Conservation (phyloP, 2,329 filamentous ascomycete genomes). For the Cryoendolithus antarcticus region DNA sequence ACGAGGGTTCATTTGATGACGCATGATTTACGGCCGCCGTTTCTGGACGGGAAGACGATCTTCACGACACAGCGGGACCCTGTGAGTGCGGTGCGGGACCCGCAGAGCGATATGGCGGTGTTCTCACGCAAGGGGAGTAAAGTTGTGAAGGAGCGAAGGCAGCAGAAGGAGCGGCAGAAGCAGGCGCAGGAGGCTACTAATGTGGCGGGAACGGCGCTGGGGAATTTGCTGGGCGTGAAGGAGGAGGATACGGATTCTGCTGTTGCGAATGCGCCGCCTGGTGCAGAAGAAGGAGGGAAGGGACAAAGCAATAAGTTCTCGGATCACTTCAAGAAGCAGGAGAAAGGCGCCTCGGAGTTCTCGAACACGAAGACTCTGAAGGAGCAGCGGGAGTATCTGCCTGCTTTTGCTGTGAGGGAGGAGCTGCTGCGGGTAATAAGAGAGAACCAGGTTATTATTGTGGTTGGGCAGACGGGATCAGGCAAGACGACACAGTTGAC, state of each 20-base stretch:
- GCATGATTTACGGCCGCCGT: constrained; percentile 87
- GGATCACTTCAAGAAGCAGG: constrained; percentile 75
- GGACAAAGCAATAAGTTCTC: constrained; percentile 70
- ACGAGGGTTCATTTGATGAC: constrained; percentile 83
- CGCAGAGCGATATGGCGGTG: constrained; percentile 97
- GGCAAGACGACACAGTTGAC: constrained; percentile 97
- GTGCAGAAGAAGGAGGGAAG: constrained; percentile 50
- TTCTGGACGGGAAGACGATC: constrained; percentile 84
- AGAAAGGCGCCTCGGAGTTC: constrained; percentile 74
- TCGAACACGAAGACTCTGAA: constrained; percentile 81
- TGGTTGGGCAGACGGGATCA: constrained; percentile 92
- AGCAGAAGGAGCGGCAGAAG: constrained; percentile 84
- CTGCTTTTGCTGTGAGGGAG: constrained; percentile 91
- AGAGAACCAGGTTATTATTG: constrained; percentile 94
- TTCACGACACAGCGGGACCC: constrained; percentile 97
- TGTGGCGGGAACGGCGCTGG: constrained; percentile 77
- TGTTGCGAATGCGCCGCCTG: constrained; percentile 44
- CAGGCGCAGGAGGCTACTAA: constrained; percentile 94
- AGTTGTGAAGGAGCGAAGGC: constrained; percentile 80
- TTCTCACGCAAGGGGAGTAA: constrained; percentile 91
- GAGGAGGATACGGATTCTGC: constrained; percentile 85
- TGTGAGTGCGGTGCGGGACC: constrained; percentile 80
- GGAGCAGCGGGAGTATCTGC: constrained; percentile 86
- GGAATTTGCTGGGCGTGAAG: constrained; percentile 91
- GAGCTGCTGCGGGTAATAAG: constrained; percentile 82